Evolutionary conservation across 805 yeast genomes (phyloP).

Genomic region (Lipomyces spencermartinsiae): DNA sequence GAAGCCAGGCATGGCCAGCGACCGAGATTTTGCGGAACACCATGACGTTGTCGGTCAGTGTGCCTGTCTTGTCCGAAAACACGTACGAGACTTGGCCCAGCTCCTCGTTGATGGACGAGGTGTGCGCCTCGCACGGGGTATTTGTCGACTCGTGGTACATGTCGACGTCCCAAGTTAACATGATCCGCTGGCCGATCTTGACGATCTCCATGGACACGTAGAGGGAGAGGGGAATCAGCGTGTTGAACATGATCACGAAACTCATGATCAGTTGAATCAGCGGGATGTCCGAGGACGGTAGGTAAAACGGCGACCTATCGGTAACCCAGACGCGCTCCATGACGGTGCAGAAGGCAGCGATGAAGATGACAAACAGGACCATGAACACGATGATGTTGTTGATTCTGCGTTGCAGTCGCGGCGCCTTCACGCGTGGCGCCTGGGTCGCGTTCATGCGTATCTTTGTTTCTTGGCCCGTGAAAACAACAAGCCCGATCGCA

Average conservation of each 20-base stretch:
- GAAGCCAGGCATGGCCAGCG: slow-evolving; percentile 89
- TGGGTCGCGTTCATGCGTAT: slow-evolving; percentile 93
- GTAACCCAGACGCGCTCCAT: slow-evolving; percentile 66
- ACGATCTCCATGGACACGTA: slow-evolving; percentile 97
- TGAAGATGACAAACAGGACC: slow-evolving; percentile 77
- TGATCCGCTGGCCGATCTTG: slow-evolving; percentile 80
- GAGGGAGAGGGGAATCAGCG: slow-evolving; percentile 90
- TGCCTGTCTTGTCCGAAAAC: slow-evolving; percentile 97
- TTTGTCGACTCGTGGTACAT: slow-evolving; percentile 86
- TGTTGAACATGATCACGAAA: slow-evolving; percentile 95
- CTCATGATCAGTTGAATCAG: slow-evolving; percentile 92
- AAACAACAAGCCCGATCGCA: slow-evolving; percentile 79
- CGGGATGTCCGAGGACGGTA: slow-evolving; percentile 75
- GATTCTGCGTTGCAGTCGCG: slow-evolving; percentile 82
- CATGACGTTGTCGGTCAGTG: slow-evolving; percentile 94
- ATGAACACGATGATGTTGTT: slow-evolving; percentile 84
- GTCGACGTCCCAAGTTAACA: slow-evolving; percentile 89
- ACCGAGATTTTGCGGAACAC: slow-evolving; percentile 86
- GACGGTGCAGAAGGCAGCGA: slow-evolving; percentile 82
- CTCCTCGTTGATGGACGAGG: slow-evolving; percentile 95
- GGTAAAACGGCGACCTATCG: slow-evolving; percentile 68
- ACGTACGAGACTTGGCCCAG: slow-evolving; percentile 95
- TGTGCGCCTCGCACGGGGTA: slow-evolving; percentile 93
- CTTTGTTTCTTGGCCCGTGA: slow-evolving; percentile 95
- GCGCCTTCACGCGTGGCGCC: slow-evolving; percentile 90